phyloP scores from a whole-genome alignment of 2,329 filamentous ascomycete genomes.

The Diaporthe vaccinii region DNA sequence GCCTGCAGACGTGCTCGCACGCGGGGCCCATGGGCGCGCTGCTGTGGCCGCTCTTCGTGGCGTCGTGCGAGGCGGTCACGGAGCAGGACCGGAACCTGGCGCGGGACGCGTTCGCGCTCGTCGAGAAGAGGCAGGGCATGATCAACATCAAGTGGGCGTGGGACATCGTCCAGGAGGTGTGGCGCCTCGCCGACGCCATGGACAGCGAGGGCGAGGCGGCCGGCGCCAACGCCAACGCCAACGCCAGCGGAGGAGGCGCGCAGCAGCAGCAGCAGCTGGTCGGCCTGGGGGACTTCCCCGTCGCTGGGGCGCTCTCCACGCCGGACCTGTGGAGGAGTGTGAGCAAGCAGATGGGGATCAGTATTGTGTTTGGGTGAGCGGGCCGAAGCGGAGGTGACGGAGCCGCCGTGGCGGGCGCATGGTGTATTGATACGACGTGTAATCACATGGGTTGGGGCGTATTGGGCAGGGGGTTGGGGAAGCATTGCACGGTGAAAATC shows the following conservation, averaged over 20 bases:
- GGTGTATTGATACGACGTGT: slow-evolving; percentile 23
- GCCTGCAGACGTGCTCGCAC: slow-evolving; percentile 66
- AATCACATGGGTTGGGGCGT: slow-evolving; percentile 22
- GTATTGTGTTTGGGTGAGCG: slow-evolving; percentile 69
- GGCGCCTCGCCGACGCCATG: slow-evolving; percentile 63
- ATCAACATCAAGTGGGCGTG: slow-evolving; percentile 73
- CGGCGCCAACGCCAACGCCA: neutral
- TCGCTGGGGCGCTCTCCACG: slow-evolving; percentile 16
- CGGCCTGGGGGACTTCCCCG: slow-evolving; percentile 1
- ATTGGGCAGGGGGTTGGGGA: slow-evolving; percentile 20
- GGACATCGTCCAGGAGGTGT: slow-evolving; percentile 73
- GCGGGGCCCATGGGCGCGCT: slow-evolving; percentile 73
- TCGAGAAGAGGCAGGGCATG: slow-evolving; percentile 73
- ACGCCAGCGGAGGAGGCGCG: slow-evolving; percentile 34
- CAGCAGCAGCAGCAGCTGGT: neutral
- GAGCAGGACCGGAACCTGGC: slow-evolving; percentile 65
- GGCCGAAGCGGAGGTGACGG: slow-evolving; percentile 2
- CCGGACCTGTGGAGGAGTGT: slow-evolving; percentile 69
- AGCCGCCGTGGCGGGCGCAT: neutral
- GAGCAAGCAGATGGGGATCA: slow-evolving; percentile 70
- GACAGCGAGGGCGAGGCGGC: slow-evolving; percentile 38
- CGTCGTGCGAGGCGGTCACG: slow-evolving; percentile 69
- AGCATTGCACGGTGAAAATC: slow-evolving; percentile 28
- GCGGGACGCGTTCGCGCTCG: slow-evolving; percentile 63
- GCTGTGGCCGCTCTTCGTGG: slow-evolving; percentile 75